Evolutionary conservation across 352 stramenopile genomes (phyloP), one percentile per base, ranked within the genome.

Genomic region (Lagenidium giganteum): DNA sequence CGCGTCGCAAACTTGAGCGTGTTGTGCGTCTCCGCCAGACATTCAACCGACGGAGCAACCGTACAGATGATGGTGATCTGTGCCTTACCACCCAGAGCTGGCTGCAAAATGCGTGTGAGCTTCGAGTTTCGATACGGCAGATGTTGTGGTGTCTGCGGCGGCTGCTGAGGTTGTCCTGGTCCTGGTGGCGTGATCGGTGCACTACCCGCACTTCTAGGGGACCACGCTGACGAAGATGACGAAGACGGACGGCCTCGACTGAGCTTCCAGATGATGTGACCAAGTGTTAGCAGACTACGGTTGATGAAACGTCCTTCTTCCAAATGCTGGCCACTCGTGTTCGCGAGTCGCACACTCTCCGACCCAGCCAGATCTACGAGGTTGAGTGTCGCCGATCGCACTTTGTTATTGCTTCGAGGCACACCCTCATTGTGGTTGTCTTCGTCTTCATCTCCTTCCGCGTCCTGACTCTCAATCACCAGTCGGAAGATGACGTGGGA

Each of bases 51-150:
- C 13, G 95, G 90, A 5, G 95, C 97, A 14, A 95, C 86, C 50
- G 95, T 98, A 41, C 93, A 98, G 51, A 98, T 89, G 30, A 99
- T 87, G n/a, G 95, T 93, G 61, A 98, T 98, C 30, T 93, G 78
- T 27, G 94, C 93, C 64, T 98, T 97, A 8, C 96, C 96, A 17
- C 84, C 91, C 11, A 99, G 70, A 11, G 92, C 97, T 5, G 96
- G 93, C 70, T 99, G 95, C 3, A 99, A 59, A 54, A 99, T 96
- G 14, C 96, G 80, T 30, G 96, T 99, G 43, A 99, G 70, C 66
- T 99, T 99, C 3, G 87, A 98, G 70, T 99, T 97, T 42, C 96
- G 89, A 61, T 97, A 99, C 57, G 96, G 97, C 28, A 99, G 69
- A 50, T 98, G 93, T 32, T 61, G 11, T 39, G 55, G 32, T 37